Percentiles rank a stretch among this genome's conserved stretches.
Evolutionary conservation across 805 yeast genomes (phyloP).

Genomic region (Candida verbasci): DNA sequence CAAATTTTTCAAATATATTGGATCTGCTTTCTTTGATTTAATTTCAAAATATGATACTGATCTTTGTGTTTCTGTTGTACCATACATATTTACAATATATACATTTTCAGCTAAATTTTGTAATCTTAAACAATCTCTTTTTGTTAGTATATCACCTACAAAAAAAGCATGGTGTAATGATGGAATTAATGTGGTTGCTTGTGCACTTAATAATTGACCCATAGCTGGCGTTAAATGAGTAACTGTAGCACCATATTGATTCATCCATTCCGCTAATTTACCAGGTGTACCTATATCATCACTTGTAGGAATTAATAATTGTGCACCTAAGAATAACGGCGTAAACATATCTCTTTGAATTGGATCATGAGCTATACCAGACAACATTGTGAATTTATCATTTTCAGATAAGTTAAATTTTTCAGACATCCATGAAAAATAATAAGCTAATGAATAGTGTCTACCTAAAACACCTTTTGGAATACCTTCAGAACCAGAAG

Average conservation of each 20-base stretch:
- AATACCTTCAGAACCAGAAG: conserved; percentile 96
- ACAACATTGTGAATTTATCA: conserved; percentile 93
- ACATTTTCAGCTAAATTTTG: conserved; percentile 91
- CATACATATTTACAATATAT: conserved; percentile 93
- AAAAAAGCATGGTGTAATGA: conserved; percentile 92
- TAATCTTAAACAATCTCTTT: conserved; percentile 90
- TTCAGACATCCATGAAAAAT: conserved; percentile 98
- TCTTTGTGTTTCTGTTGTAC: conserved; percentile 98
- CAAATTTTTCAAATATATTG: conserved; percentile 71
- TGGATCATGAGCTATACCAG: conserved; percentile 99
- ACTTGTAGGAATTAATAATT: conserved; percentile 85
- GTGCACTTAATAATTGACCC: conserved; percentile 97
- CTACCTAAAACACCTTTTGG: conserved; percentile 99
- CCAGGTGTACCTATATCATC: conserved; percentile 99
- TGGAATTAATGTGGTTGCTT: conserved; percentile 85
- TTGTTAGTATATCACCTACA: conserved; percentile 96
- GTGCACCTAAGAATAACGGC: conserved; percentile 94
- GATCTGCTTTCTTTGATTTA: conserved; percentile 62
- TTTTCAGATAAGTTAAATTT: conserved; percentile 70
- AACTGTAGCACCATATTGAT: conserved; percentile 82
- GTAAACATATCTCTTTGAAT: conserved; percentile 99
- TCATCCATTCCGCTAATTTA: conserved; percentile 96
- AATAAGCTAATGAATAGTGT: conserved; percentile 93
- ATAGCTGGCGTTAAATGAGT: conserved; percentile 99
- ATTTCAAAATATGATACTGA: conserved; percentile 95